Evolutionary conservation across 176 grass and related monocot genomes (phyloP).

Genomic region (Oropetium thomaeum): DNA sequence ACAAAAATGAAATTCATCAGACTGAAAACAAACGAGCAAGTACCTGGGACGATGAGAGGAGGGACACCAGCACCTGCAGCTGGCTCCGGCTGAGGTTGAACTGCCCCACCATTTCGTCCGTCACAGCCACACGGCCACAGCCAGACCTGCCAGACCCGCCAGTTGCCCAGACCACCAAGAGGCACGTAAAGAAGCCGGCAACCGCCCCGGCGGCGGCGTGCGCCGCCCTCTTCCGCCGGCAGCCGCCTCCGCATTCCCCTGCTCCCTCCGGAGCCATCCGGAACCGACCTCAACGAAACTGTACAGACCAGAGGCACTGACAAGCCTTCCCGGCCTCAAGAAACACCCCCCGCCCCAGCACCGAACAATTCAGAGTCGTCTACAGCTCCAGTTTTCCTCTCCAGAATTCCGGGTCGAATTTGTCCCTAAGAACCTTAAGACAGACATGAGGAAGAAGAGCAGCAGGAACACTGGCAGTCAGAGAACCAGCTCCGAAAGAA

Average conservation of each 20-base stretch:
- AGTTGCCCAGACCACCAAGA: conserved; percentile 29
- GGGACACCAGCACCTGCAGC: conserved; percentile 40
- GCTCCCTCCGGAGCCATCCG: conserved; percentile 1
- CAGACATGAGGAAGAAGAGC: conserved; percentile 10
- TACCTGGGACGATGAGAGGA: conserved; percentile 57
- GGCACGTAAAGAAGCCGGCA: conserved; percentile 16
- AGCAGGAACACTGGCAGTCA: conserved; percentile 18
- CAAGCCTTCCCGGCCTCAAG: conserved; percentile 20
- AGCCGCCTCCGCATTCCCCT: conserved; percentile 10
- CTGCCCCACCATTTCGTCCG: conserved; percentile 32
- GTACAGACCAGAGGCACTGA: not conserved
- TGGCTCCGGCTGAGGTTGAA: conserved; percentile 55
- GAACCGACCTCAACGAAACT: not conserved
- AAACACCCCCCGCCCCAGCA: conserved; percentile 22
- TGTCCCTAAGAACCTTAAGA: conserved; percentile 16
- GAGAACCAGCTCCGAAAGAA: not conserved
- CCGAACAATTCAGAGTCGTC: conserved; percentile 19
- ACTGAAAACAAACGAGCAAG: not conserved
- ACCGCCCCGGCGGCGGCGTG: conserved; percentile 18
- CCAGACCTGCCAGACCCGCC: conserved; percentile 27
- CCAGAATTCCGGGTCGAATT: not conserved
- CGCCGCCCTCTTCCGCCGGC: conserved; percentile 9
- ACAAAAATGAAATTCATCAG: conserved; percentile 5
- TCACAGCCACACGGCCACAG: conserved; percentile 15
- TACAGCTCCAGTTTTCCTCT: conserved; percentile 13